phyloP scores from a whole-genome alignment of 257 asterid species.

The Capsicum pubescens region DNA sequence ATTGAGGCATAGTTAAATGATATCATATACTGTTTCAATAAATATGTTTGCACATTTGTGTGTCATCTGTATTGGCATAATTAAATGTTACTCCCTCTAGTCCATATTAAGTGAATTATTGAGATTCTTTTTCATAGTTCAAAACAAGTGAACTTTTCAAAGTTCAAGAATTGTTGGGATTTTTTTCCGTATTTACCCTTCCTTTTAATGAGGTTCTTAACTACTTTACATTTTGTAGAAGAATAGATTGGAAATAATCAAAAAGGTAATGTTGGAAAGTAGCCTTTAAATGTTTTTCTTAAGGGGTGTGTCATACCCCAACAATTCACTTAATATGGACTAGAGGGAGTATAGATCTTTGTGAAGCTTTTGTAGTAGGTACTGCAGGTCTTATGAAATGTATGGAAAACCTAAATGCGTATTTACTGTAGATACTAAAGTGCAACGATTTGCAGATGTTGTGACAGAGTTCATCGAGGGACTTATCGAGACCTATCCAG shows the following conservation, averaged over 20 bases:
- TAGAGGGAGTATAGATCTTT: not conserved
- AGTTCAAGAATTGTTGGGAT: too few relatives aligned
- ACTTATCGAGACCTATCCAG: slow-evolving; percentile 88
- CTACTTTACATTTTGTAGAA: too few relatives aligned
- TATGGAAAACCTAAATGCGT: not conserved
- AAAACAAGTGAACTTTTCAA: too few relatives aligned
- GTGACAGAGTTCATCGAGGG: slow-evolving; percentile 98
- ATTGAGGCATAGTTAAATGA: not conserved
- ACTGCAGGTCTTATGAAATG: not conserved
- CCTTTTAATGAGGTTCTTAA: too few relatives aligned
- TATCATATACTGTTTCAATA: slow-evolving; percentile 2
- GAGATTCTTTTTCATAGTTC: too few relatives aligned
- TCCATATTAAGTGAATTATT: too few relatives aligned
- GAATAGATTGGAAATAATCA: too few relatives aligned
- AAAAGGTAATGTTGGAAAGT: too few relatives aligned
- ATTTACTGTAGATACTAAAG: slow-evolving; percentile 24
- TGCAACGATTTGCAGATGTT: slow-evolving; percentile 65
- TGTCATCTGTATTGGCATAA: not conserved
- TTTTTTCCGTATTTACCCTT: too few relatives aligned
- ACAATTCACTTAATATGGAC: too few relatives aligned
- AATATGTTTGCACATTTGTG: not conserved
- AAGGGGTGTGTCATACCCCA: too few relatives aligned
- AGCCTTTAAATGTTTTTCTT: too few relatives aligned
- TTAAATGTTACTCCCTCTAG: not conserved
- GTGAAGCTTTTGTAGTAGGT: not conserved